Conservation (phyloP, 371 early-diverging fungal genomes). For the Apophysomyces ossiformis region DNA sequence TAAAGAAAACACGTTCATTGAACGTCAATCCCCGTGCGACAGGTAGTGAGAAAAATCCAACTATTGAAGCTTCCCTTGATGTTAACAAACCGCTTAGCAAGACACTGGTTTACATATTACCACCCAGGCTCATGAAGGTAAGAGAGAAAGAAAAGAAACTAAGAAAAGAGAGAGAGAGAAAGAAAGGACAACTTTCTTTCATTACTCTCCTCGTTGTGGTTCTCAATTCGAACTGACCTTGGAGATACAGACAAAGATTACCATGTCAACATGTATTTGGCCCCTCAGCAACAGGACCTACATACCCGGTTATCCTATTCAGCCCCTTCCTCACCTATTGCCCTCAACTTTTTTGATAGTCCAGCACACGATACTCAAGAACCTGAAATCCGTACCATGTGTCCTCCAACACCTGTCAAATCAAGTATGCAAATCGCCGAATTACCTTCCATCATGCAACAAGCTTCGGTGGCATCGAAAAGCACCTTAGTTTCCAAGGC, state of each 20-base stretch:
- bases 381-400: constrained; percentile 8
- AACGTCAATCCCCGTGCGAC: constrained; percentile 3
- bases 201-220: neutral
- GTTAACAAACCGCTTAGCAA: neutral
- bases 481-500: neutral
- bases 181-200: neutral
- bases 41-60: neutral
- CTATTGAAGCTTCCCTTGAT: neutral
- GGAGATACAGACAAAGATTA: neutral
- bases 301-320: constrained; percentile 8
- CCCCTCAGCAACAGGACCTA: constrained; percentile 7
- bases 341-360: constrained; percentile 8
- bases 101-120: neutral
- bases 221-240: neutral
- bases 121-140: constrained; percentile 2
- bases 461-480: constrained; percentile 19
- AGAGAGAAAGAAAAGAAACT: neutral
- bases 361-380: neutral
- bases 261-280: constrained; percentile 7
- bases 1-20: constrained; percentile 8
- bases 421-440: constrained; percentile 18
- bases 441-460: constrained; percentile 24
- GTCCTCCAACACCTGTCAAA: constrained; percentile 8
- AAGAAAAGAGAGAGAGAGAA: too few relatives aligned
- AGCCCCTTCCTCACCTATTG: constrained; percentile 9